These are phyloP conservation scores for Ramularia collo-cygni DNA, from an alignment of 2,329 filamentous ascomycete genomes.

Conservation along the genomic window DNA sequence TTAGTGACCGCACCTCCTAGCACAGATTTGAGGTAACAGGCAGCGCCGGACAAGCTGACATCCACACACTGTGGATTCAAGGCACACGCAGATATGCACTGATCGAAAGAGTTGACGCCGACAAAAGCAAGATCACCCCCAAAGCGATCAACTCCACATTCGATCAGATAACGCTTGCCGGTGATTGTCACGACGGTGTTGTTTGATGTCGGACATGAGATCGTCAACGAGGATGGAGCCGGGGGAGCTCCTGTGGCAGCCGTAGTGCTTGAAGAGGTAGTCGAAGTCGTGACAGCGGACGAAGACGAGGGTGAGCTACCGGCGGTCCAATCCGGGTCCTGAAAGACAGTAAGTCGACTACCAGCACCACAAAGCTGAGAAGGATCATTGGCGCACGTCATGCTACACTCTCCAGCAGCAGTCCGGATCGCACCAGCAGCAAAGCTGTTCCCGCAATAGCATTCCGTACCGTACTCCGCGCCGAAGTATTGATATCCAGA, in stretches of 20 bases:
- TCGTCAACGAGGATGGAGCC: slow-evolving; percentile 10
- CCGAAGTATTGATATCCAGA: slow-evolving; percentile 27
- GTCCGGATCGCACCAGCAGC: slow-evolving; percentile 5
- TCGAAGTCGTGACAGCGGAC: too few species aligned
- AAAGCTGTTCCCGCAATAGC: slow-evolving; percentile 14
- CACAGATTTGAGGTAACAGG: slow-evolving; percentile 4
- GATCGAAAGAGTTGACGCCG: slow-evolving; percentile 14
- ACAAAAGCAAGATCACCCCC: slow-evolving; percentile 15
- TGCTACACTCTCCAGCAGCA: slow-evolving; percentile 17
- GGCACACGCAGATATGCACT: slow-evolving; percentile 22
- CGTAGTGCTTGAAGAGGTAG: slow-evolving; percentile 1
- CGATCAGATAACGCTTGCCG: not conserved
- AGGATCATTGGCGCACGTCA: slow-evolving; percentile 20
- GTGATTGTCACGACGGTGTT: slow-evolving; percentile 14
- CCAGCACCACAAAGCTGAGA: slow-evolving; percentile 22
- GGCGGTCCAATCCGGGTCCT: not conserved
- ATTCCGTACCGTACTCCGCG: slow-evolving; percentile 28
- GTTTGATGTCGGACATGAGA: slow-evolving; percentile 25
- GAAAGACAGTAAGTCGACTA: slow-evolving; percentile 9
- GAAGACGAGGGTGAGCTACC: too few species aligned
- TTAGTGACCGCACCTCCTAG: slow-evolving; percentile 1
- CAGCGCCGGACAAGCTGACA: slow-evolving; percentile 9
- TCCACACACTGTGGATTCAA: slow-evolving; percentile 19
- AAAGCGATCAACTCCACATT: slow-evolving; percentile 14
- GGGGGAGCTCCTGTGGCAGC: slow-evolving; percentile 1